Base-by-base conservation (phyloP, 257 asterid genomes). In the Misopates orontium region DNA sequence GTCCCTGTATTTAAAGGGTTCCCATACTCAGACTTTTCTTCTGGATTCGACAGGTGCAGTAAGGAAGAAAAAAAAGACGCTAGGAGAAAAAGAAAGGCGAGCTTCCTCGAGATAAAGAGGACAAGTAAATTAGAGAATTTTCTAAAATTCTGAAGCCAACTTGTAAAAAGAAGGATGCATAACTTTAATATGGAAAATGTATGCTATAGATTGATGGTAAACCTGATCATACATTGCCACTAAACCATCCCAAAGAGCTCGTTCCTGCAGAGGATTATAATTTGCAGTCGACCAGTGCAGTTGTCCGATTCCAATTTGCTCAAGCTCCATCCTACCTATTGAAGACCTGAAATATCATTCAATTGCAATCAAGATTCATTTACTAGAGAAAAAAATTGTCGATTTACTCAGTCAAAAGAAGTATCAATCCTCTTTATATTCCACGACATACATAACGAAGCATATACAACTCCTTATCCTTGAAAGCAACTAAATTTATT, bases 141-240 rank as follows among this genome's bases (percentile, higher is more conserved):
- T 45, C 19, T 5, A 45, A 45, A n/a, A 42, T 42, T 42, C 6
- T n/a, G 8, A 13, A 18, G 51, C 18, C n/a, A 17, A 49, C 23
- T 7, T 49, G 10, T 1, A 15, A 16, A 9, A 28, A 28, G 7
- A 28, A 28, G 36, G 36, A 28, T 28, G 36, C 36, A 28, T 3
- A 28, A 28, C 36, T 25, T 57, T 42, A 44, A 44, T 12, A 22
- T 39, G 52, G 59, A 28, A 11, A 20, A 15, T 17, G 19, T 63
- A 15, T 21, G 53, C 21, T 22, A 69, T 47, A 64, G 66, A 57
- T 69, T 72, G 59, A 70, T 24, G 61, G 79, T 82, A 81, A n/a
- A 93, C 99, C 99, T 93, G 81, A 68, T 93, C 97, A 61, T 93
- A 84, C 97, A 93, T 93, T 85, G 99, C 99, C 79, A 86, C 96